Evolutionary conservation across 306 rosid genomes (phyloP).

Genomic region (Potentilla sterilis): DNA sequence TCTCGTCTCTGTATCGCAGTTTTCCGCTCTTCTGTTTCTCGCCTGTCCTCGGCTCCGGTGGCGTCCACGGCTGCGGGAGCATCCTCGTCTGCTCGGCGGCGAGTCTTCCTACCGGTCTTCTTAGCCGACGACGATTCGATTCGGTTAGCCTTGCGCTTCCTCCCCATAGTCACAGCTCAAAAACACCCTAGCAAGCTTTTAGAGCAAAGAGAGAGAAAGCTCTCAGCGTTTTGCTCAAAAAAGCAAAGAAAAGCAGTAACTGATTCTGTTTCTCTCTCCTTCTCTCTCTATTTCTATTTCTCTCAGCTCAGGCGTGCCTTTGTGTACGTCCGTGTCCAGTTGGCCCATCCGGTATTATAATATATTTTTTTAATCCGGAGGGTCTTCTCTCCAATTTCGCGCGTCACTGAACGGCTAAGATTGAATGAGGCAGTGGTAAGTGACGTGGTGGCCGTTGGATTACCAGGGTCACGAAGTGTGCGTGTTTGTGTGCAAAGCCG

Average conservation of each 20-base stretch:
- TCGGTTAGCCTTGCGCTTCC: slow-evolving; percentile 15
- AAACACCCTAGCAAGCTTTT: not conserved
- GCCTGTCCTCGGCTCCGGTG: too few relatives aligned
- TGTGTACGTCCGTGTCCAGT: not conserved
- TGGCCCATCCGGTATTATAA: not conserved
- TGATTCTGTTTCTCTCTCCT: not conserved
- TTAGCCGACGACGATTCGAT: slow-evolving; percentile 10
- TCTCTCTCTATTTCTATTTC: not conserved
- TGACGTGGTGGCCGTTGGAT: not conserved
- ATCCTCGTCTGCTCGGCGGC: not conserved
- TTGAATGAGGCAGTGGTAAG: not conserved
- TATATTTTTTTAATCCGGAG: too few relatives aligned
- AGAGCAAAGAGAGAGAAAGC: not conserved
- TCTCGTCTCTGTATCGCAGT: too few relatives aligned
- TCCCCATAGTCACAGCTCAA: slow-evolving; percentile 29
- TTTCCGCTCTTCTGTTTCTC: too few relatives aligned
- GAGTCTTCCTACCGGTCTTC: slow-evolving; percentile 2
- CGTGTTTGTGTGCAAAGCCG: not conserved
- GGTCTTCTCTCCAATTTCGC: not conserved
- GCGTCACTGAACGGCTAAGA: not conserved
- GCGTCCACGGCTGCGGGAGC: too few relatives aligned
- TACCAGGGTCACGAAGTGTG: not conserved
- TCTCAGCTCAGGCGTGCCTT: not conserved
- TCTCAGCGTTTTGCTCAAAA: not conserved
- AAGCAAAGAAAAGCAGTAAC: not conserved